These are phyloP conservation scores for Ustilago trichophora DNA, from an alignment of 1,284 basidiomycete species.

Conservation along the genomic window DNA sequence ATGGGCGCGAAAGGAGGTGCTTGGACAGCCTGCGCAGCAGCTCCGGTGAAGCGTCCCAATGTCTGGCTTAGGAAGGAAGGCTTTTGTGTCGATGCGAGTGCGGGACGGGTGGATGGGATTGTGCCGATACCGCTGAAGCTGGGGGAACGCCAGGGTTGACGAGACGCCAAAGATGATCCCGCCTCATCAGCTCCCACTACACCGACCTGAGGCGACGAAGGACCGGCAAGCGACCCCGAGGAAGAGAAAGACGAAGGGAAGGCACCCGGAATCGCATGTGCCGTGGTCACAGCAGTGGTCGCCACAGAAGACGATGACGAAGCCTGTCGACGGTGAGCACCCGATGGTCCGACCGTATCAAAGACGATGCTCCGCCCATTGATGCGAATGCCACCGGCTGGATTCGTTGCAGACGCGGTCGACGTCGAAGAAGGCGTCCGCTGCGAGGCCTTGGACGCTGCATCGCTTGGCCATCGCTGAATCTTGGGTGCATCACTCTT, in stretches of 20 bases:
- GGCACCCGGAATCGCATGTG: conserved; percentile 40
- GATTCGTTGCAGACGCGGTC: conserved; percentile 13
- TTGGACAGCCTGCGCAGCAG: conserved; percentile 12
- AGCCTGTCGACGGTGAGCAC: conserved; percentile 18
- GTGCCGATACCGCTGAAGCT: too few relatives aligned
- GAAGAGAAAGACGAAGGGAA: conserved; percentile 39
- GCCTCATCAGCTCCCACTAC: conserved; percentile 4
- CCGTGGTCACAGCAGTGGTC: conserved; percentile 23
- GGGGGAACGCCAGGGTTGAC: too few relatives aligned
- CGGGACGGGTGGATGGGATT: too few relatives aligned
- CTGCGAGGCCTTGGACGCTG: conserved; percentile 11
- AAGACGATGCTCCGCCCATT: conserved; percentile 43
- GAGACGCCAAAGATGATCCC: too few relatives aligned
- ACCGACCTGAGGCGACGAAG: conserved; percentile 4
- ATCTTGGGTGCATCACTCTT: conserved; percentile 19
- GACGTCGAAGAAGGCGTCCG: conserved; percentile 17
- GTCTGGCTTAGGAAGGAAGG: conserved; percentile 47
- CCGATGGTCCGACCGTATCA: too few relatives aligned
- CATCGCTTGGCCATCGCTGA: conserved; percentile 32
- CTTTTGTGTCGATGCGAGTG: too few relatives aligned
- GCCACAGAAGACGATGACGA: conserved; percentile 25
- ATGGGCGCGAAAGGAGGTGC: conserved; percentile 19
- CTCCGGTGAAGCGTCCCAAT: conserved; percentile 37
- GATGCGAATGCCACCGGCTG: conserved; percentile 30
- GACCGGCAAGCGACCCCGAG: conserved; percentile 22